phyloP scores from a whole-genome alignment of 208 protist species.

The Leishmania aethiopica region DNA sequence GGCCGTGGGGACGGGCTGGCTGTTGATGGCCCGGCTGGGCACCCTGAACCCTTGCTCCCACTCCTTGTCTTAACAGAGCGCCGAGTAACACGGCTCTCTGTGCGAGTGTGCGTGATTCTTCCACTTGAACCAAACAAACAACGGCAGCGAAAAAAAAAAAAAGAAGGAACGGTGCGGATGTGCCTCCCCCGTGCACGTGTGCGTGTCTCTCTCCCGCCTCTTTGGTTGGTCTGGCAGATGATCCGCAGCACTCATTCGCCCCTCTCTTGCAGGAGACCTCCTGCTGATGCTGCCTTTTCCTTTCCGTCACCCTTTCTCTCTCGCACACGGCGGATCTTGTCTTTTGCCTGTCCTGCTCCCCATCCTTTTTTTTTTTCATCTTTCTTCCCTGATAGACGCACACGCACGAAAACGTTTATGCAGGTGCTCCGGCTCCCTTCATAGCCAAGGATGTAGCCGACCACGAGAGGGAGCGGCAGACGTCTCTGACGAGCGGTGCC shows the following conservation, averaged over 20 bases:
- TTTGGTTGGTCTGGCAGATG: neutral
- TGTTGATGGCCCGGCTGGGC: neutral
- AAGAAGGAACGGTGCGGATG: neutral
- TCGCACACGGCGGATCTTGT: neutral
- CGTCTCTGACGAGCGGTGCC: neutral
- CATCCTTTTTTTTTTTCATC: constrained; percentile 1
- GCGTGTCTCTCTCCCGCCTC: neutral
- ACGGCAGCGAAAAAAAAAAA: neutral
- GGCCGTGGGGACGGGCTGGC: neutral
- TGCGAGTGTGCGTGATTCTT: neutral
- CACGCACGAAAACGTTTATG: neutral
- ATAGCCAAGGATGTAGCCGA: neutral
- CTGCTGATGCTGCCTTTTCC: neutral
- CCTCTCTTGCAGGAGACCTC: neutral
- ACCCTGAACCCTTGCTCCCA: neutral
- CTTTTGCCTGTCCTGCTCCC: neutral
- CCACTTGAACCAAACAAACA: neutral
- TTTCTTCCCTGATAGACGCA: neutral
- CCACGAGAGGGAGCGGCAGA: neutral
- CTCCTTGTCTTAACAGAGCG: neutral
- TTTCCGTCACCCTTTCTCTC: neutral
- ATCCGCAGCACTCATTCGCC: neutral
- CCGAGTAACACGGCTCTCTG: neutral
- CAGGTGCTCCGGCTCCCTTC: neutral
- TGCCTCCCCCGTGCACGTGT: neutral